phyloP scores from a whole-genome alignment of 257 asterid genomes.

The Rauvolfia tetraphylla region DNA sequence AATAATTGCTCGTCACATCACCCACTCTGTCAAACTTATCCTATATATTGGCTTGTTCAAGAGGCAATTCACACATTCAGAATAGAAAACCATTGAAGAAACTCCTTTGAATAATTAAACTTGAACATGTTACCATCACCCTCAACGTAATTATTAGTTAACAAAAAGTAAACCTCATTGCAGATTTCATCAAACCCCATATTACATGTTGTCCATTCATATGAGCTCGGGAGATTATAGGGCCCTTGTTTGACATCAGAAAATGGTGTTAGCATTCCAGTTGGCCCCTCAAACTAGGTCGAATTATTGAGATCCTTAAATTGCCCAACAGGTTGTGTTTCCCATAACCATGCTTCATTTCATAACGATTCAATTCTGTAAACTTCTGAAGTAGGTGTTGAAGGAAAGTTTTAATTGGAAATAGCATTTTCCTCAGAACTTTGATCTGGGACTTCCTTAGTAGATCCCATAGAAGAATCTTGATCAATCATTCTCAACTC shows the following conservation, averaged over 20 bases:
- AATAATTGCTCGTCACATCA: too few relatives aligned
- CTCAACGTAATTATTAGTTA: slow-evolving; percentile 73
- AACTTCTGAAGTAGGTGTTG: slow-evolving; percentile 40
- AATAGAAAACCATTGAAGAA: slow-evolving; percentile 82
- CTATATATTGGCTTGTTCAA: too few relatives aligned
- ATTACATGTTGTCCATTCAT: slow-evolving; percentile 84
- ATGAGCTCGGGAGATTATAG: slow-evolving; percentile 72
- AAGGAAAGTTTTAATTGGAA: slow-evolving; percentile 26
- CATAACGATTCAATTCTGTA: slow-evolving; percentile 22
- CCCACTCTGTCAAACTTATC: too few relatives aligned
- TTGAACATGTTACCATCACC: slow-evolving; percentile 84
- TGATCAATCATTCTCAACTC: slow-evolving; percentile 34
- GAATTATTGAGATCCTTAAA: slow-evolving; percentile 74
- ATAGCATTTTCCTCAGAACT: slow-evolving; percentile 26
- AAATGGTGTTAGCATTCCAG: slow-evolving; percentile 57
- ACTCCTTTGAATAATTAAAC: slow-evolving; percentile 85
- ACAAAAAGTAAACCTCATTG: slow-evolving; percentile 61
- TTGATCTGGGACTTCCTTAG: slow-evolving; percentile 32
- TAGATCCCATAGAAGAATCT: slow-evolving; percentile 36
- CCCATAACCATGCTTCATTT: slow-evolving; percentile 79
- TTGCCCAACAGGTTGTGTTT: slow-evolving; percentile 89
- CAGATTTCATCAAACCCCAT: slow-evolving; percentile 68
- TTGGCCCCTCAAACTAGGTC: slow-evolving; percentile 76
- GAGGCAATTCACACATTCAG: too few relatives aligned
- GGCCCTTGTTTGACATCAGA: slow-evolving; percentile 87